phyloP scores from a whole-genome alignment of 495 filamentous ascomycete species.

The Aspergillus biplanus region DNA sequence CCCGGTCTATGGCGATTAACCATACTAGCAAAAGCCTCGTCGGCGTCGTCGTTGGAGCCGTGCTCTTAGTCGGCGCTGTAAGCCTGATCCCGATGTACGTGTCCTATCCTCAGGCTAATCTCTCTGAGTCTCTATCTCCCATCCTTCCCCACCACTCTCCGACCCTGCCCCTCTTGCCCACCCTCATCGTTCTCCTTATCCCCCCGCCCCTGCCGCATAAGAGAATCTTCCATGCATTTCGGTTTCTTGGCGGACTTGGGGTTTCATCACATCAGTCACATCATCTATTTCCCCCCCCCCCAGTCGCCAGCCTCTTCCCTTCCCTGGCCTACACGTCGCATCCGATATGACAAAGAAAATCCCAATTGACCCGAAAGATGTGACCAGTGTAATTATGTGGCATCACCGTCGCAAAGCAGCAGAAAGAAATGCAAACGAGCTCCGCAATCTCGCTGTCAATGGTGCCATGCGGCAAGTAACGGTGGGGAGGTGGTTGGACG shows the following conservation, averaged over 20 bases:
- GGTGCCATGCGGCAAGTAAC: constrained; percentile 26
- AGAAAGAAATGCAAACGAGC: constrained; percentile 22
- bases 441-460: constrained; percentile 19
- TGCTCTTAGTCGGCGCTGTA: constrained; percentile 35
- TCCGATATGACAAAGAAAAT: background rate
- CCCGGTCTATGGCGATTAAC: constrained; percentile 31
- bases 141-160: constrained; percentile 1
- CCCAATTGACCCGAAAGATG: constrained; percentile 8
- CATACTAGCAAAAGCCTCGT: constrained; percentile 33
- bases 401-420: constrained; percentile 29
- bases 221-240: constrained; percentile 25
- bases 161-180: background rate
- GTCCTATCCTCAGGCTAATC: constrained; percentile 19
- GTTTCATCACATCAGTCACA: background rate
- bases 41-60: constrained; percentile 41
- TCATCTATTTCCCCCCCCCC: background rate
- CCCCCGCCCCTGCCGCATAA: constrained; percentile 23
- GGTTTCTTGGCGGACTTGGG: constrained; percentile 14
- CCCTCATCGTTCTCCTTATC: constrained; percentile 6
- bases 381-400: constrained; percentile 33
- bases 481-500: constrained; percentile 37
- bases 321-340: constrained; percentile 7
- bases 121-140: background rate
- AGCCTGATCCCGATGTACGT: constrained; percentile 43
- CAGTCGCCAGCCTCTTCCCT: background rate